These are phyloP conservation scores for Lentinula sp. DNA, from an alignment of 768 basidiomycete genomes.

Conservation along the genomic window DNA sequence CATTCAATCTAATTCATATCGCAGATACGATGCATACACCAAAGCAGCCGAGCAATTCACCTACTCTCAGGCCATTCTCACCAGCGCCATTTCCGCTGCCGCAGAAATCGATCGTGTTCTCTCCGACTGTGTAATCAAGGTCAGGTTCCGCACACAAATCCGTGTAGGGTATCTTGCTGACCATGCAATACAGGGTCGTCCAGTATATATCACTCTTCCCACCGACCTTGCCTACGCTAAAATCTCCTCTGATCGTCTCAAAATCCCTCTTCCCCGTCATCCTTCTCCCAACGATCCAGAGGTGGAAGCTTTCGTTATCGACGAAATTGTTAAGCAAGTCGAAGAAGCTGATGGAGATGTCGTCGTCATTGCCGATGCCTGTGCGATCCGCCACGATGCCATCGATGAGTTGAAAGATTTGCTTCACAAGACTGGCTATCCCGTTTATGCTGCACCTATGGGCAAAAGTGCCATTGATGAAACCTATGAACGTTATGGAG, in stretches of 20 bases:
- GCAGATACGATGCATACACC: constrained; percentile 73
- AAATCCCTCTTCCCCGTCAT: constrained; percentile 46
- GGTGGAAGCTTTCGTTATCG: constrained; percentile 64
- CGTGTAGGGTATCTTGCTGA: not conserved
- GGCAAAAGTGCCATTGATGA: constrained; percentile 78
- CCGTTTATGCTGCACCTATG: constrained; percentile 74
- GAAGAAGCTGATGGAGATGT: constrained; percentile 61
- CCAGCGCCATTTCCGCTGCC: constrained; percentile 46
- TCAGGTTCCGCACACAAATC: constrained; percentile 16
- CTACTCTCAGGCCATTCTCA: constrained; percentile 57
- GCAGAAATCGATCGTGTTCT: constrained; percentile 76
- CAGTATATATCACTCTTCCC: constrained; percentile 83
- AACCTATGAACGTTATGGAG: constrained; percentile 66
- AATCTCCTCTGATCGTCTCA: constrained; percentile 59
- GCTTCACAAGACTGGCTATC: constrained; percentile 57
- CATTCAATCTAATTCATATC: not conserved
- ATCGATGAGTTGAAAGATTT: constrained; percentile 59
- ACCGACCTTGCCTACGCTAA: constrained; percentile 72
- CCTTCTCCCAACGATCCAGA: constrained; percentile 48
- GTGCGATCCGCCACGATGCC: constrained; percentile 67
- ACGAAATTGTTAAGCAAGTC: constrained; percentile 62
- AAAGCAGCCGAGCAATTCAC: constrained; percentile 75
- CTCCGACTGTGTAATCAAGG: constrained; percentile 56
- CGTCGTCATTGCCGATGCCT: constrained; percentile 77
- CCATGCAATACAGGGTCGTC: constrained; percentile 50